Conservation (phyloP, 352 stramenopile genomes). For the Globisporangium acanthophoron region DNA sequence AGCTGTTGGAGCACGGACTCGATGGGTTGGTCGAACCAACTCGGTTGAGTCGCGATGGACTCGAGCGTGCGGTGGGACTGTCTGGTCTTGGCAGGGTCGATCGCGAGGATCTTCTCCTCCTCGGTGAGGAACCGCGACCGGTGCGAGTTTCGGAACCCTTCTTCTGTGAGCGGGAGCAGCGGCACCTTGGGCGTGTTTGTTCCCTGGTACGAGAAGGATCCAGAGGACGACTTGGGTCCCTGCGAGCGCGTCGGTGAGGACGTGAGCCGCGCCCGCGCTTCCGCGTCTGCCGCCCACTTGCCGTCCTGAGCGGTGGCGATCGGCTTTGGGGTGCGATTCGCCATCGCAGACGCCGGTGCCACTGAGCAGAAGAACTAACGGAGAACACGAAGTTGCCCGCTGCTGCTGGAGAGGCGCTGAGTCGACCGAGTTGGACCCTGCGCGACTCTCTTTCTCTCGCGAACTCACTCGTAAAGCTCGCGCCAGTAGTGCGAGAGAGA, state of each 20-base stretch:
- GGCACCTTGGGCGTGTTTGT: constrained; percentile 9
- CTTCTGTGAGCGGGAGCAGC: constrained; percentile 3
- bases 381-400: no score
- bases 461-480: no score
- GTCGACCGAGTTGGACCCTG: no score
- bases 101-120: constrained; percentile 25
- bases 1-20: constrained; percentile 26
- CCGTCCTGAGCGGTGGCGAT: constrained; percentile 1
- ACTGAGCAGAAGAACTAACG: no score
- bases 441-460: no score
- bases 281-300: constrained; percentile 9
- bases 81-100: constrained; percentile 28
- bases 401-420: no score
- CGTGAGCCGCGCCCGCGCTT: constrained; percentile 5
- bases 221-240: constrained; percentile 5
- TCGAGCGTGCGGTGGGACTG: constrained; percentile 34
- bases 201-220: constrained; percentile 12
- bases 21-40: constrained; percentile 26
- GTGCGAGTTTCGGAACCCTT: constrained; percentile 11
- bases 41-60: constrained; percentile 15
- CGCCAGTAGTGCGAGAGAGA: no score
- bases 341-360: neutral
- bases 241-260: constrained; percentile 13
- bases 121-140: constrained; percentile 29
- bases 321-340: constrained; percentile 3